Conservation (phyloP, 2,329 filamentous ascomycete species). For the Aureobasidium pullulans region DNA sequence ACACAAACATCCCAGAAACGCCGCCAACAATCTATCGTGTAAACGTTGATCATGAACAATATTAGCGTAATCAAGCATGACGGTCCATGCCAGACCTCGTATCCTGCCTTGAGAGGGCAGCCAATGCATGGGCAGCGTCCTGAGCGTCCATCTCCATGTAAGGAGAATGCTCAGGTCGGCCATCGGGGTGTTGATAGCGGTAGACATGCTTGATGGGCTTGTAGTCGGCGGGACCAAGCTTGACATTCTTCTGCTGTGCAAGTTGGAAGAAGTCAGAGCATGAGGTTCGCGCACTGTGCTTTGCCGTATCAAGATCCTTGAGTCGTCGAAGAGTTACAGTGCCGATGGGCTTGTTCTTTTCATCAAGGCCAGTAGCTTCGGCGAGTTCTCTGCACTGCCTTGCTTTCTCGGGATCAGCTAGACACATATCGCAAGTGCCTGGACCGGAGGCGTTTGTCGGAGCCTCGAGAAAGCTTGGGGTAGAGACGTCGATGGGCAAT, state of each 20-base stretch:
- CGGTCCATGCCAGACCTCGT: not conserved
- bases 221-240: constrained; percentile 5
- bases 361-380: constrained; percentile 7
- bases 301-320: not conserved
- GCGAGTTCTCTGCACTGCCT: constrained; percentile 17
- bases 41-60: constrained; percentile 2
- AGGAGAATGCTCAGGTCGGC: constrained; percentile 12
- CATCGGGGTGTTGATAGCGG: constrained; percentile 7
- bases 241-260: constrained; percentile 10
- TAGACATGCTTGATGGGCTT: constrained; percentile 13
- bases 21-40: not conserved
- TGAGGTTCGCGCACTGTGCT: constrained; percentile 6
- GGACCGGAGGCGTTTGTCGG: constrained; percentile 13
- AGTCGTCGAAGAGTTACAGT: constrained; percentile 6
- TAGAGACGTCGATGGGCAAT: not conserved
- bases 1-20: not conserved
- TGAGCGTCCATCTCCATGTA: constrained; percentile 17
- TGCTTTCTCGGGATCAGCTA: constrained; percentile 16
- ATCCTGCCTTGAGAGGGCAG: constrained; percentile 6
- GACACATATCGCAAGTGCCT: constrained; percentile 17
- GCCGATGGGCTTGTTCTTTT: not conserved
- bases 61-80: not conserved
- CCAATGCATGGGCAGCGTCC: constrained; percentile 18
- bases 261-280: constrained; percentile 16
- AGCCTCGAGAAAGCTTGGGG: constrained; percentile 13